Evolutionary conservation across 805 yeast genomes (phyloP).

Genomic region (Candida nanaspora): DNA sequence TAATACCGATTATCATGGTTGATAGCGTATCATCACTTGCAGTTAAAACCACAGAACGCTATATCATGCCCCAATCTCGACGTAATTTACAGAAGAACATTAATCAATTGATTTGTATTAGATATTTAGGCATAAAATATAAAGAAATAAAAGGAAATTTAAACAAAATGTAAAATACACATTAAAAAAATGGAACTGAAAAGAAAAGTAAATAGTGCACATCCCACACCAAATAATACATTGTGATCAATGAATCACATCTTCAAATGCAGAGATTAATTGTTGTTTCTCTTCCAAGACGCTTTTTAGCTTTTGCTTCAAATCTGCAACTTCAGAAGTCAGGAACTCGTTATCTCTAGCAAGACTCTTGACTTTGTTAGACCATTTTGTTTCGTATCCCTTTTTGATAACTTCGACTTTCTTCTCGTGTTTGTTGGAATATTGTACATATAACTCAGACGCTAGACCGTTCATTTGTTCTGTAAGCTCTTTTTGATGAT

Average conservation of each 20-base stretch:
- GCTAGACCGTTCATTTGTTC: slow-evolving; percentile 55
- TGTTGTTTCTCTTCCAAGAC: slow-evolving; percentile 53
- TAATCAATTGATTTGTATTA: too few relatives aligned
- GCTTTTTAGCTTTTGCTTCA: slow-evolving; percentile 37
- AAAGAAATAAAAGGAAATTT: too few relatives aligned
- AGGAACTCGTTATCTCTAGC: slow-evolving; percentile 36
- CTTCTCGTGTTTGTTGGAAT: slow-evolving; percentile 69
- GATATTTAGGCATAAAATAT: too few relatives aligned
- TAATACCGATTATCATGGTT: too few relatives aligned
- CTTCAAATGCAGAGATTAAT: slow-evolving; percentile 42
- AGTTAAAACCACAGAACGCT: too few relatives aligned
- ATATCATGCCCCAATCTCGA: too few relatives aligned
- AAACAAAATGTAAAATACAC: too few relatives aligned
- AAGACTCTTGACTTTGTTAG: slow-evolving; percentile 34
- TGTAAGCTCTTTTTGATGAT: slow-evolving; percentile 43
- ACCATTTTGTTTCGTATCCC: slow-evolving; percentile 50
- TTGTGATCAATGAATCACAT: slow-evolving; percentile 9
- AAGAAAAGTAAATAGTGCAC: too few relatives aligned
- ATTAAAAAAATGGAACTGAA: too few relatives aligned
- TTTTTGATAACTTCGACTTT: slow-evolving; percentile 58
- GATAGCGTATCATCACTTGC: too few relatives aligned
- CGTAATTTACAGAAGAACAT: too few relatives aligned
- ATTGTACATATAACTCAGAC: slow-evolving; percentile 63
- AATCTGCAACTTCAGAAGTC: slow-evolving; percentile 45
- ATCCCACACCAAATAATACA: not conserved